Evolutionary conservation across 129 eudicot genomes (phyloP), one percentile per base, ranked within the genome.

Genomic region (Escallonia herrerae): DNA sequence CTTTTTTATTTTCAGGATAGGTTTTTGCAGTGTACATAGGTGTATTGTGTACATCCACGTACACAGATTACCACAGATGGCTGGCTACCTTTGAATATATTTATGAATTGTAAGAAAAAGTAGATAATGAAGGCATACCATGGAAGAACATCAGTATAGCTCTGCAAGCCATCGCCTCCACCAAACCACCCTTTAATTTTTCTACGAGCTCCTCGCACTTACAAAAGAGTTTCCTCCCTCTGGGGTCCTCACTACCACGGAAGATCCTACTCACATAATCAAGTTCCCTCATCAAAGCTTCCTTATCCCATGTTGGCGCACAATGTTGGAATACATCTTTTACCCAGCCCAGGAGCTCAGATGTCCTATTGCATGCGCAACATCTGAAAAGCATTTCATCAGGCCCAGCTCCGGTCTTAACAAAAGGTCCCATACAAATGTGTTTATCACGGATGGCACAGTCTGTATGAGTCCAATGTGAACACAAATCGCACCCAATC

Each of bases 381-480:
- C 98, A 93, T 77, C 89, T 88, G 60, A 93, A 88, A 45, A 88
- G 75, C 96, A 86, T 93, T 82, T 88, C 98, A 42, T 82, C 78
- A 15, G 83, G 58, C 71, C 73, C 81, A 0, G 74, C 41, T 9
- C 87, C 95, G 56, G 76, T 78, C 65, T 86, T 88, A 43, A 55
- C 83, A 74, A 67, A 53, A 47, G 94, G 75, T 10, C 97, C 97
- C 87, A 81, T 85, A n/a, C 96, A 84, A 56, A 93, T 85, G 61
- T 88, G 90, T 45, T 84, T 87, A 58, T 93, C 79, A 43, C 87
- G 95, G 54, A 93, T 85, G 14, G 98, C 98, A 67, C 98, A 93
- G 71, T 93, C 98, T 0, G 96, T 93, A 66, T 93, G 98, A 4
- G 96, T 93, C 98, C 98, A 93, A 48, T 93, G 98, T 39, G 96